Evolutionary conservation across 352 stramenopile genomes (phyloP), one percentile per base, ranked within the genome.

Genomic region (Phytopythium litorale): DNA sequence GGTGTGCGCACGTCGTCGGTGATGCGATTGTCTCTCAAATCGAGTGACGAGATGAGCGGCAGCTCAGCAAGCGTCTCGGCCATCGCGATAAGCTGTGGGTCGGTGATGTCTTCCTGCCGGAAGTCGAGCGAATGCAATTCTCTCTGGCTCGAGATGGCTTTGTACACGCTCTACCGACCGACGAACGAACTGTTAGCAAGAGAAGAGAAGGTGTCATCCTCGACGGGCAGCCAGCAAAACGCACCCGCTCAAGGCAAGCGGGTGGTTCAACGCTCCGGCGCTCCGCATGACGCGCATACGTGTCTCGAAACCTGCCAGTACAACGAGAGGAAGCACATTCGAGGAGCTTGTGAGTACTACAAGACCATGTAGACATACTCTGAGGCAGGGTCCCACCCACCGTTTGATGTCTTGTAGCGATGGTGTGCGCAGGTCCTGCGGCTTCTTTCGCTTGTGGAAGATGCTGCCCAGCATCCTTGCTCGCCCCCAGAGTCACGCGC

Each of bases 391-490:
- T 3, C 66, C 11, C 51, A 7, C 66, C 11, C 51, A 90, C 82
- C 77, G 79, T 56, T 92, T 92, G 43, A 92, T 77, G 40, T 92
- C 81, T 61, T 92, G 81, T 2, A 92, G 68, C n/a, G 81, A 78
- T 13, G 81, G 84, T 23, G 77, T 67, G n/a, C 84, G 84, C 30
- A 91, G 73, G 56, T 91, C 81, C 58, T 88, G 81, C 48, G 69
- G 84, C 70, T 92, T 92, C 73, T 87, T 89, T 43, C 79, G 80
- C 70, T 92, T 92, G 49, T 88, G 68, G 65, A 92, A 92, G 62
- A 92, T 86, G 48, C 81, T 75, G 48, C 76, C 75, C 32, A 92
- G 72, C 83, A 92, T 91, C n/a, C 5, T 58, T 18, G 8, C n/a
- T 13, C 15, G 21, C 35, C 19, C 23, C 4, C 9, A 0, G 18